Conservation (phyloP, 2,329 filamentous ascomycete genomes). For the Nemania sp. region DNA sequence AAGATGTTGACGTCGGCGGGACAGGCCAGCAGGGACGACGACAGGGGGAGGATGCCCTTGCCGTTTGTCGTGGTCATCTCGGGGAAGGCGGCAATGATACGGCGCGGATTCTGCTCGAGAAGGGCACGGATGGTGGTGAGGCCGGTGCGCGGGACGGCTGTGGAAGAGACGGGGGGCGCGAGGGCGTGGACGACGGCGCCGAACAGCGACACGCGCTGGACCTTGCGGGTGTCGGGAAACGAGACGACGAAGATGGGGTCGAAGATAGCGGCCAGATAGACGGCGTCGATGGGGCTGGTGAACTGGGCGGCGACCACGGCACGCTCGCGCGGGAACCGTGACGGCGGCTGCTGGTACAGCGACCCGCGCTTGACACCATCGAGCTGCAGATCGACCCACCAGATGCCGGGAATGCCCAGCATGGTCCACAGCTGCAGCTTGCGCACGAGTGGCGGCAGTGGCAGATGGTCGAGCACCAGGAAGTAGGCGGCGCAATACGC, state of each 20-base stretch:
- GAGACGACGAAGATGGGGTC: constrained; percentile 91
- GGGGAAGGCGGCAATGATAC: constrained; percentile 84
- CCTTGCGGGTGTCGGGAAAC: constrained; percentile 73
- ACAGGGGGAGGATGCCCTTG: constrained; percentile 82
- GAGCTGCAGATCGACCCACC: constrained; percentile 98
- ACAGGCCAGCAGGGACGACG: constrained; percentile 72
- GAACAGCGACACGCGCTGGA: constrained; percentile 77
- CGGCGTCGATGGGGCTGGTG: constrained; percentile 87
- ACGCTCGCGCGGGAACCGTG: constrained; percentile 75
- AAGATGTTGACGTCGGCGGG: constrained; percentile 76
- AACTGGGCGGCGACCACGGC: constrained; percentile 88
- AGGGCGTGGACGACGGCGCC: constrained; percentile 76
- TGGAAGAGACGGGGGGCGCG: constrained; percentile 49
- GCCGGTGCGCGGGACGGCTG: constrained; percentile 46
- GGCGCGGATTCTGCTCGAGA: constrained; percentile 67
- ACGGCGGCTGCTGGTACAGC: constrained; percentile 70
- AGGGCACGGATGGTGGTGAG: constrained; percentile 67
- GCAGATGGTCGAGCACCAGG: constrained; percentile 78
- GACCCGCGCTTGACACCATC: constrained; percentile 94
- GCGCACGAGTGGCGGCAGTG: constrained; percentile 63
- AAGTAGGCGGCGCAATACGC: constrained; percentile 73
- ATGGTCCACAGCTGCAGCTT: constrained; percentile 88
- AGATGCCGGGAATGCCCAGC: constrained; percentile 86
- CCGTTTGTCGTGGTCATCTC: constrained; percentile 96
- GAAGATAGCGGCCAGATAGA: constrained; percentile 95